Evolutionary conservation across 2,329 filamentous ascomycete genomes (phyloP).

Genomic region (Hypoxylon sp.): DNA sequence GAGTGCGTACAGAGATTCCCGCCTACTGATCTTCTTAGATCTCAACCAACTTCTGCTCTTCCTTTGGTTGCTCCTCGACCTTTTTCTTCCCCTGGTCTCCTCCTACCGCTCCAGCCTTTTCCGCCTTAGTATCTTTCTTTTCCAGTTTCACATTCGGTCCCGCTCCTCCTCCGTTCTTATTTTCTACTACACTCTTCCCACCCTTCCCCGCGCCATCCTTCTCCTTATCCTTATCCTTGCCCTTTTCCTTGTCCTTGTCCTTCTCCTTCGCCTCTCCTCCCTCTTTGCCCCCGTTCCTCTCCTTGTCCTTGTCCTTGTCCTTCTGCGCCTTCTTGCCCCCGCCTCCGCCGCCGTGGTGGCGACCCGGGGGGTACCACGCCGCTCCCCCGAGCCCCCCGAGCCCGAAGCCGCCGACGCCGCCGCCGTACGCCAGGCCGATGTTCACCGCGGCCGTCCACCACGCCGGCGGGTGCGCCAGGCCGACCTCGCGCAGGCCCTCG

Average conservation of each 20-base stretch:
- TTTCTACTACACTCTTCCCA: not conserved
- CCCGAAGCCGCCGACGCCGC: conserved; percentile 5
- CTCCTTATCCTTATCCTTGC: not conserved
- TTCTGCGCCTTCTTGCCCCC: not conserved
- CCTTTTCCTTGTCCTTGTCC: conserved; percentile 8
- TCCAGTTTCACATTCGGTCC: not conserved
- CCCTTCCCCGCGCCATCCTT: not conserved
- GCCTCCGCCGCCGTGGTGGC: not conserved
- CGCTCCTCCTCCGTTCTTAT: not conserved
- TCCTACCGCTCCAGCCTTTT: not conserved
- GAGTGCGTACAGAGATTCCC: not conserved
- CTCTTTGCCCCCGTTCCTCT: no score
- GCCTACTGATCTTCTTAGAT: conserved; percentile 12
- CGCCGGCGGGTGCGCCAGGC: conserved; percentile 56
- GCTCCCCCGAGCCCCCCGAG: not conserved
- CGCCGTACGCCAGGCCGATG: conserved; percentile 14
- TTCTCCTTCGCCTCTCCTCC: not conserved
- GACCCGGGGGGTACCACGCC: conserved; percentile 10
- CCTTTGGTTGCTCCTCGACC: conserved; percentile 15
- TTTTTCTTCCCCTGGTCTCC: conserved; percentile 6
- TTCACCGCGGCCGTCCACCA: conserved; percentile 56
- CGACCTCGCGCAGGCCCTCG: conserved; percentile 57
- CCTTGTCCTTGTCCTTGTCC: not conserved
- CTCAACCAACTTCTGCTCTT: conserved; percentile 36
- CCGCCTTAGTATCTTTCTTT: not conserved